Base-by-base conservation (phyloP, 202 grass and related monocot genomes). In the Digitaria exilis region DNA sequence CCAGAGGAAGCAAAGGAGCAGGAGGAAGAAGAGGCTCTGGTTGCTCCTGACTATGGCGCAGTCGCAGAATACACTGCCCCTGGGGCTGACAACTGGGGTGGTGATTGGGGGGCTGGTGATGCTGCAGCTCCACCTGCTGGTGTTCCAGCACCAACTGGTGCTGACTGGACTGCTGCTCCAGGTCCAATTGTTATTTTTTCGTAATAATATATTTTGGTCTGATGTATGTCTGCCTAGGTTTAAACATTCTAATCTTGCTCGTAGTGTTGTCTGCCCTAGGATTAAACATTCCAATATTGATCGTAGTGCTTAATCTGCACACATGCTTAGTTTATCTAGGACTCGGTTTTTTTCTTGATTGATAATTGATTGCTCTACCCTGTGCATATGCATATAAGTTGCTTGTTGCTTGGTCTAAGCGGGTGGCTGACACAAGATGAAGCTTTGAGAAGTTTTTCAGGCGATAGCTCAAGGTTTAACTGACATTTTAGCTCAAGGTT, bases 1-100 rank as follows among this genome's bases (percentile, higher is more conserved):
- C 96, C 96, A 3, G 96, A 98, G 73, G 96, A 98, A 86, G 87
- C 96, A 1, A 99, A 99, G 87, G 93, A 99, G 79, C 85, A 78
- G 1, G 96, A 93, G 68, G 92, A 99, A 42, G 96, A 94, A 59
- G 93, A 96, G 10, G 88, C 84, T 67, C 50, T 84, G 70, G 81
- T 74, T 52, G 91, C 65, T 34, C 87, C 93, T 31, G 88, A 90
- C 1, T 90, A 84, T 24, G 80, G 62, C 3, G 84, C 35, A 6
- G 80, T 80, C 64, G 62, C 80, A 37, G 95, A 95, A 43, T 95
- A 87, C 58, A 30, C 85, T 76, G 89, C 82, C 6, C 75, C 85
- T 0, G 69, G 52, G 0, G 61, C 48, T 0, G 87, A 74, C 34
- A 94, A 88, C 59, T 96, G 96, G 93, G 88, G 71, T 44, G 59